Evolutionary conservation across 371 early-diverging fungal species (phyloP).

Genomic region (Mortierella sp.): DNA sequence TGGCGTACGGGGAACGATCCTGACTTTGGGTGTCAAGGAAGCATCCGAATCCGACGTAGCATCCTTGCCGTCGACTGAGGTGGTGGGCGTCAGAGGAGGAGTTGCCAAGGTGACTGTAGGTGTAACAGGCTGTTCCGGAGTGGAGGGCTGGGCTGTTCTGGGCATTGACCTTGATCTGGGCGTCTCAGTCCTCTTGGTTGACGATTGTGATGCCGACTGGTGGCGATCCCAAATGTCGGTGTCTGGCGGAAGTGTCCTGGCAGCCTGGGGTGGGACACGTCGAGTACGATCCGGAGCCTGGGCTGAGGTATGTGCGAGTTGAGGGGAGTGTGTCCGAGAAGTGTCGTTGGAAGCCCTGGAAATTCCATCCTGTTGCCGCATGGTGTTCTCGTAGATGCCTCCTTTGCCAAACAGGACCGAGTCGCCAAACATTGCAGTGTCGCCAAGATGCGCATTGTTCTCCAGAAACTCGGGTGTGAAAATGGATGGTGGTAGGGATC

Average conservation of each 20-base stretch:
- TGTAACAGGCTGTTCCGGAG: slow-evolving; percentile 5
- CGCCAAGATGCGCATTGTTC: slow-evolving; percentile 37
- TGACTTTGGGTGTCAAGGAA: slow-evolving; percentile 30
- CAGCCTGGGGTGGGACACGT: slow-evolving; percentile 15
- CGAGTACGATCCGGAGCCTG: slow-evolving; percentile 16
- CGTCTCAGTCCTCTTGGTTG: not conserved
- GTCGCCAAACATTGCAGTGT: slow-evolving; percentile 48
- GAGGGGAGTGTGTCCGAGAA: slow-evolving; percentile 7
- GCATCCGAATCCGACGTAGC: slow-evolving; percentile 51
- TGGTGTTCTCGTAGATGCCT: slow-evolving; percentile 34
- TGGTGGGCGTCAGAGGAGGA: slow-evolving; percentile 52
- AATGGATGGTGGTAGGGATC: slow-evolving; percentile 42
- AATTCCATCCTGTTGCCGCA: slow-evolving; percentile 16
- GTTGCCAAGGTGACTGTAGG: slow-evolving; percentile 48
- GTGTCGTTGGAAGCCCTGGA: slow-evolving; percentile 18
- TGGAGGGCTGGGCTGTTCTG: not conserved
- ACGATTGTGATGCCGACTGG: not conserved
- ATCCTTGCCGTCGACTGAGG: slow-evolving; percentile 50
- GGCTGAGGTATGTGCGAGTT: not conserved
- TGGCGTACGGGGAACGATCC: slow-evolving; percentile 31
- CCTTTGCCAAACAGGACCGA: slow-evolving; percentile 53
- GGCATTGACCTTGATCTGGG: not conserved
- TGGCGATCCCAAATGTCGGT: slow-evolving; percentile 11
- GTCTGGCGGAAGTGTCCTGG: slow-evolving; percentile 17
- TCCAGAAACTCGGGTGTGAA: slow-evolving; percentile 50